phyloP scores from a whole-genome alignment of 2,329 filamentous ascomycete species.

The Cladosporium oxysporum region DNA sequence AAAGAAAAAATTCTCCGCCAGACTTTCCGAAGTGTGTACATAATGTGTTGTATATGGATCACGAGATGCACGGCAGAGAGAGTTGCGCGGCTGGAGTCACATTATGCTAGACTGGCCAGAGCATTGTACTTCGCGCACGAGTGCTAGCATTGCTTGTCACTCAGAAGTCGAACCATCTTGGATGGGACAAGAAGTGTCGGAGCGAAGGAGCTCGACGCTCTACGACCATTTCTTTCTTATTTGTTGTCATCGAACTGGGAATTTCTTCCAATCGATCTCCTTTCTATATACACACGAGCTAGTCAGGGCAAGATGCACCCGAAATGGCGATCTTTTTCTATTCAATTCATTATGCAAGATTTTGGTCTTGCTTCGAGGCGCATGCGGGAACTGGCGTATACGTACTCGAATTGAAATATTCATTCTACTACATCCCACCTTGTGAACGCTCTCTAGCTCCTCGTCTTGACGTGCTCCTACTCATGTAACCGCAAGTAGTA shows the following conservation, averaged over 20 bases:
- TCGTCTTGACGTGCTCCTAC: background rate
- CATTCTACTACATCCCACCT: background rate
- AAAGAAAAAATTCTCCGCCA: background rate
- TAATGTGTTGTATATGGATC: conserved; percentile 2
- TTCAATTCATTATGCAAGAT: background rate
- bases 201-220: background rate
- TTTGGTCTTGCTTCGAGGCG: background rate
- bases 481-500: background rate
- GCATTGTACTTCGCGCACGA: background rate
- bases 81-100: background rate
- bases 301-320: background rate
- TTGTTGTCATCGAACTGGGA: background rate
- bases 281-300: background rate
- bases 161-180: background rate
- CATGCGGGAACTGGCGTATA: background rate
- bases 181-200: background rate
- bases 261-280: background rate
- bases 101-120: background rate
- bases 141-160: background rate
- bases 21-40: background rate
- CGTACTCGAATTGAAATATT: background rate
- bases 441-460: too few species aligned
- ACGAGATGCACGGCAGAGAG: background rate
- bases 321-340: background rate
- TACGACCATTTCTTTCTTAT: background rate